Percentiles rank a stretch among this genome's conserved stretches.
Conservation (phyloP, 306 rosid species). For the Glycyrrhiza uralensis region DNA sequence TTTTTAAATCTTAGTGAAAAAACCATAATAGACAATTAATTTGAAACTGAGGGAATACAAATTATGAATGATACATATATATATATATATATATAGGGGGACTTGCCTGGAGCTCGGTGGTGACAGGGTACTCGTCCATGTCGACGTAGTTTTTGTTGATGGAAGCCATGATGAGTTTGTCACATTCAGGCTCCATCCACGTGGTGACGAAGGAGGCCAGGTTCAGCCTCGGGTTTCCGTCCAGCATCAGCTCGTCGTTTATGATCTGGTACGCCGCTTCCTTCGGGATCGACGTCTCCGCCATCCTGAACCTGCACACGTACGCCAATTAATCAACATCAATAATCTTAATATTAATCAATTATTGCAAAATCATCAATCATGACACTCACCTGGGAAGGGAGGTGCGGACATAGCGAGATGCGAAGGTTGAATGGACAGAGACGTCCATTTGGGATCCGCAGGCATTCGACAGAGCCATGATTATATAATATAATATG, state of each 20-base stretch:
- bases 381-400: slow-evolving; percentile 60
- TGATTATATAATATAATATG: too few species aligned
- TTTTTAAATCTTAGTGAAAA: too few species aligned
- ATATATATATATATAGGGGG: too few species aligned
- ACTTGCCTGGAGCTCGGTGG: slow-evolving; percentile 76
- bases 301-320: slow-evolving; percentile 38
- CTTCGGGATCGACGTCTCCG: slow-evolving; percentile 38
- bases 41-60: neutral
- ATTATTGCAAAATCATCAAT: too few species aligned
- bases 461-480: slow-evolving; percentile 59
- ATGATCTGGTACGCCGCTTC: slow-evolving; percentile 48
- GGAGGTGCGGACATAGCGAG: slow-evolving; percentile 72
- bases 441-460: slow-evolving; percentile 58
- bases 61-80: neutral
- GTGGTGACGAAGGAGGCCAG: slow-evolving; percentile 38
- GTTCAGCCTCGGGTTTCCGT: slow-evolving; percentile 37
- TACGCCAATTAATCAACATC: too few species aligned
- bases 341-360: too few species aligned
- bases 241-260: slow-evolving; percentile 42
- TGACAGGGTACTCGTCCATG: slow-evolving; percentile 94
- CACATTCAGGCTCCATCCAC: slow-evolving; percentile 69
- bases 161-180: slow-evolving; percentile 64
- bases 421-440: slow-evolving; percentile 77
- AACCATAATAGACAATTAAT: neutral
- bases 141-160: slow-evolving; percentile 89